Percentiles rank a stretch among this genome's conserved stretches.
These are phyloP conservation scores for Symbiotaphrina buchneri DNA, from an alignment of 495 filamentous ascomycete species.

Conservation along the genomic window DNA sequence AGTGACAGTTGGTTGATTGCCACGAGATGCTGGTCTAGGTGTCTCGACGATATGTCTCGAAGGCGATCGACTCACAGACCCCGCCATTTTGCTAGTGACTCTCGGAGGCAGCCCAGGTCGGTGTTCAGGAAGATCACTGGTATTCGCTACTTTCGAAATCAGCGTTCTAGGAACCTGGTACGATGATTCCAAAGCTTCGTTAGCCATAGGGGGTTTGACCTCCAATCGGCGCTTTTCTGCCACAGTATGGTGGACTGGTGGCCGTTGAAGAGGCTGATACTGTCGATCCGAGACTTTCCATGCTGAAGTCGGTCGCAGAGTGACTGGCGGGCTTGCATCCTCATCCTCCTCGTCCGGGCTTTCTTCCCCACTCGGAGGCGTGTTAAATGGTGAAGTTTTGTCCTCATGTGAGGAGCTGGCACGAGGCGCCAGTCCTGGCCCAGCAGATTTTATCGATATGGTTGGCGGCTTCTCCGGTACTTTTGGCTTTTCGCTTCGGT, in stretches of 20 bases:
- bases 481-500: constrained; percentile 65
- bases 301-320: constrained; percentile 1
- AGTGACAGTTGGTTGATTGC: constrained; percentile 3
- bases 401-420: constrained; percentile 19
- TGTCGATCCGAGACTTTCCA: constrained; percentile 6
- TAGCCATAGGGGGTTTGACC: too few relatives aligned
- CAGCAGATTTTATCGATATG: constrained; percentile 10
- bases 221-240: constrained; percentile 6
- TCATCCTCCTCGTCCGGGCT: not conserved
- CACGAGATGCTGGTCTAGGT: too few relatives aligned
- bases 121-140: too few relatives aligned
- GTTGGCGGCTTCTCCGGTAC: constrained; percentile 25
- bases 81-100: too few relatives aligned
- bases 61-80: too few relatives aligned
- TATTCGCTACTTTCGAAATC: too few relatives aligned
- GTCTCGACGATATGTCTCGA: too few relatives aligned
- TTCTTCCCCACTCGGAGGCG: constrained; percentile 53
- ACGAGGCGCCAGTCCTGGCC: constrained; percentile 16
- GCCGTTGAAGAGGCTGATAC: constrained; percentile 18
- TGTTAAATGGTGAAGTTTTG: constrained; percentile 70
- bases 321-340: constrained; percentile 5
- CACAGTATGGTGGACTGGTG: constrained; percentile 24
- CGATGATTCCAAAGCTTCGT: too few relatives aligned
- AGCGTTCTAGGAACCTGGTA: too few relatives aligned
- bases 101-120: too few relatives aligned